Percentiles rank a stretch among this genome's conserved stretches.
phyloP scores from a whole-genome alignment of 371 early-diverging fungal genomes.

The Zychaea mexicana region DNA sequence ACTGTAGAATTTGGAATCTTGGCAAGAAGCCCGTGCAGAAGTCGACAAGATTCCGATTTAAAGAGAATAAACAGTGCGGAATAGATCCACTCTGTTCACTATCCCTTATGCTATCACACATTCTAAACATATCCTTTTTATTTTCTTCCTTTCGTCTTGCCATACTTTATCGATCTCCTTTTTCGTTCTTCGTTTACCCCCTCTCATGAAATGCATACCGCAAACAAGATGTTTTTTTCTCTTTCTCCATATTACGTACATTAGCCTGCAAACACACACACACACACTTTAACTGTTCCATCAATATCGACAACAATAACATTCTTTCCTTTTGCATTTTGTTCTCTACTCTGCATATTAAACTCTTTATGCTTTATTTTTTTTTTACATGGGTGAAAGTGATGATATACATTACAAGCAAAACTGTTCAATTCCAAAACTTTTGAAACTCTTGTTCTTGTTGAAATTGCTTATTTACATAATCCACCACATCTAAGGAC shows the following conservation, averaged over 20 bases:
- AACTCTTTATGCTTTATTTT: neutral
- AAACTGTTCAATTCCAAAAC: constrained; percentile 9
- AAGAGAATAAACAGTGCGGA: too few species aligned
- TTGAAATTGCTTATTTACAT: constrained; percentile 16
- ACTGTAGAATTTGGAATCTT: constrained; percentile 63
- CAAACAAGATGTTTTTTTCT: neutral
- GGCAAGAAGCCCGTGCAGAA: constrained; percentile 64
- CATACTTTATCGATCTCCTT: too few species aligned
- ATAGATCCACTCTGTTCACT: neutral
- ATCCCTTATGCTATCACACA: too few species aligned
- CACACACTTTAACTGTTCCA: too few species aligned
- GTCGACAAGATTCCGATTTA: constrained; percentile 64
- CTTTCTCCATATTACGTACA: constrained; percentile 3
- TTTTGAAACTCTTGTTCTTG: constrained; percentile 16
- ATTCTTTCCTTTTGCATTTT: neutral
- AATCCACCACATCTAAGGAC: constrained; percentile 15
- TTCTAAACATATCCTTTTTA: too few species aligned
- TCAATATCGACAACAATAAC: too few species aligned
- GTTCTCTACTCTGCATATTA: too few species aligned
- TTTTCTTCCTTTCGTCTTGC: too few species aligned
- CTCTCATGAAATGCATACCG: neutral
- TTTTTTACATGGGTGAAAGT: neutral
- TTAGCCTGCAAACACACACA: neutral
- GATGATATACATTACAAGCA: neutral
- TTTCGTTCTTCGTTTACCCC: neutral